These are phyloP conservation scores for Phaeotremella fagi DNA, from an alignment of 768 basidiomycete genomes.

Conservation along the genomic window DNA sequence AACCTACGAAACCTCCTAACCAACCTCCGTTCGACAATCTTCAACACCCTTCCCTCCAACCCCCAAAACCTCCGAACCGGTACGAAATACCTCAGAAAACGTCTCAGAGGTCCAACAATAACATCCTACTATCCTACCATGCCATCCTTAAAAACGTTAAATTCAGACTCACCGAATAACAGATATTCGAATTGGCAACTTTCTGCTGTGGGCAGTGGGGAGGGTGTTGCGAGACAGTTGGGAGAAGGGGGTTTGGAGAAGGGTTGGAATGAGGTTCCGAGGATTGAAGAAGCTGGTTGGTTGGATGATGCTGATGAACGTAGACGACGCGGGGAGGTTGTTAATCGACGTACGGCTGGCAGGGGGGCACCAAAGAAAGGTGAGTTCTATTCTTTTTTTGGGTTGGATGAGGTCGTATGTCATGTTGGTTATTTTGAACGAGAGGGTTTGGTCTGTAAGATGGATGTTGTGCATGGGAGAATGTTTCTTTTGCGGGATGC, in stretches of 20 bases:
- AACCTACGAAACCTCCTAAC: slow-evolving; percentile 28
- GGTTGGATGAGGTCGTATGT: not conserved
- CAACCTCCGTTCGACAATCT: slow-evolving; percentile 53
- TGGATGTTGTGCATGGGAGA: no score
- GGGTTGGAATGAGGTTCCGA: slow-evolving; percentile 23
- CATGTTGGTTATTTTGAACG: not conserved
- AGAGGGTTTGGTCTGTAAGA: not conserved
- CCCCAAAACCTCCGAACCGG: slow-evolving; percentile 76
- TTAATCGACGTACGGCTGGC: slow-evolving; percentile 23
- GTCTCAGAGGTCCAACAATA: slow-evolving; percentile 82
- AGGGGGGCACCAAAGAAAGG: slow-evolving; percentile 48
- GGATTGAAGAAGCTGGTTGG: slow-evolving; percentile 34
- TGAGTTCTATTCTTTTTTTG: slow-evolving; percentile 12
- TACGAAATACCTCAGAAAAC: slow-evolving; percentile 79
- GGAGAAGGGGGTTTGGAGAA: slow-evolving; percentile 7
- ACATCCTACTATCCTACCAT: slow-evolving; percentile 56
- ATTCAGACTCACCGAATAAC: slow-evolving; percentile 3
- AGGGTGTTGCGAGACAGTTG: slow-evolving; percentile 4
- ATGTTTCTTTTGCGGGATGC: no score
- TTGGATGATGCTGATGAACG: slow-evolving; percentile 36
- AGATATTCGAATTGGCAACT: not conserved
- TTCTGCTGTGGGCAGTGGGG: slow-evolving; percentile 8
- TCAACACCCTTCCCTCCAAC: slow-evolving; percentile 77
- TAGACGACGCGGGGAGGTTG: slow-evolving; percentile 28
- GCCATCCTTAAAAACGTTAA: slow-evolving; percentile 7